Percentiles rank a stretch among this genome's conserved stretches.
Conservation (phyloP, 169 alveolate genomes). For the Pseudocohnilembus persalinus region DNA sequence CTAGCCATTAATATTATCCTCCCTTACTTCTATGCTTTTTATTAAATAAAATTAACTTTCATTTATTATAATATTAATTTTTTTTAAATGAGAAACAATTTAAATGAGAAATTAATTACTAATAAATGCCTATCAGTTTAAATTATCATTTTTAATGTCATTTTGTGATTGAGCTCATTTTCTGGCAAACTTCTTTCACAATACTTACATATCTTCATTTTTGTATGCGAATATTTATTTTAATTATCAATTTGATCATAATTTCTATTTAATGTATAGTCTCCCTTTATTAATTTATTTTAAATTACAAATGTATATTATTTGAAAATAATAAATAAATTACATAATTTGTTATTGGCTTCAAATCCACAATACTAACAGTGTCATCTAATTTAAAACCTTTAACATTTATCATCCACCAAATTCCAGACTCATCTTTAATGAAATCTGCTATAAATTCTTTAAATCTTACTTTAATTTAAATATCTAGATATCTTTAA, state of each 20-base stretch:
- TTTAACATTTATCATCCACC: slow-evolving; percentile 74
- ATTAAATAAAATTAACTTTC: no score
- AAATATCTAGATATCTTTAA: slow-evolving; percentile 50
- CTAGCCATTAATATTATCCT: slow-evolving; percentile 50
- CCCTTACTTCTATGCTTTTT: slow-evolving; percentile 35
- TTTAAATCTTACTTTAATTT: slow-evolving; percentile 61
- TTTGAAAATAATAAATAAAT: slow-evolving; percentile 19
- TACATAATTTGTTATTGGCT: slow-evolving; percentile 35
- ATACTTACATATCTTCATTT: slow-evolving; percentile 55
- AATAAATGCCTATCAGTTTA: slow-evolving; percentile 59
- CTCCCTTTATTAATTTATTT: slow-evolving; percentile 10
- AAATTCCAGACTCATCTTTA: slow-evolving; percentile 81
- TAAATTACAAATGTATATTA: slow-evolving; percentile 31
- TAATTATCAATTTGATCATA: slow-evolving; percentile 34
- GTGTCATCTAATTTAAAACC: slow-evolving; percentile 27
- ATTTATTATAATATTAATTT: no score
- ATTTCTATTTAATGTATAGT: background rate
- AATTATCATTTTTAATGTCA: slow-evolving; percentile 65
- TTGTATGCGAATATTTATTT: slow-evolving; percentile 30
- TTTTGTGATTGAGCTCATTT: slow-evolving; percentile 51
- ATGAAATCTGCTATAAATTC: slow-evolving; percentile 79
- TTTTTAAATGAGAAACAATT: no score
- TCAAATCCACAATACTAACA: slow-evolving; percentile 7
- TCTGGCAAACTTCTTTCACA: slow-evolving; percentile 59
- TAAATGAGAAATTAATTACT: background rate